A percentile compares a stretch with the other conserved stretches of the same genome.
phyloP scores from a whole-genome alignment of 305 asterid genomes.

The Plantago lanceolata region DNA sequence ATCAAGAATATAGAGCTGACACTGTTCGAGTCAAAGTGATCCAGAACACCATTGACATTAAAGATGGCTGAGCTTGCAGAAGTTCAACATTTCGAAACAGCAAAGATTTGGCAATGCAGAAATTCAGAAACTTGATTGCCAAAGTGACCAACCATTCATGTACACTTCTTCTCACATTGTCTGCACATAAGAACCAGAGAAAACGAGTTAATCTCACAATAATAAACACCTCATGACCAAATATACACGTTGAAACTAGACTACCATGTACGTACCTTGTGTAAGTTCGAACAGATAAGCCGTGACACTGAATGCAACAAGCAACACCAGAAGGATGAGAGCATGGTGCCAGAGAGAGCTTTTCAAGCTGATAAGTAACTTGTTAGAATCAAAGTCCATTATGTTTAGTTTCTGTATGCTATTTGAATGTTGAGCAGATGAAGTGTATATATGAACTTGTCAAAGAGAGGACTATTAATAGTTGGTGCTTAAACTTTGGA shows the following conservation, averaged over 20 bases:
- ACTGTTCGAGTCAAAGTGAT: conserved; percentile 1
- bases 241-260: too few relatives aligned
- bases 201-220: not conserved
- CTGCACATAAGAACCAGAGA: not conserved
- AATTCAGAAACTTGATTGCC: conserved; percentile 4
- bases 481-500: too few relatives aligned
- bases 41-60: conserved; percentile 5
- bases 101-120: conserved; percentile 5
- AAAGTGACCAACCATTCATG: not conserved
- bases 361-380: not conserved
- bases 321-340: not conserved
- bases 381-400: not conserved
- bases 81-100: not conserved
- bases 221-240: too few relatives aligned
- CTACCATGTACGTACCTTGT: not conserved
- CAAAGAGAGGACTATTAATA: too few relatives aligned
- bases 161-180: not conserved
- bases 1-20: conserved; percentile 3
- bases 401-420: not conserved
- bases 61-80: not conserved
- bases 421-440: too few relatives aligned
- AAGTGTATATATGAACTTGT: too few relatives aligned
- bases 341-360: not conserved
- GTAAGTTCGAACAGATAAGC: not conserved
- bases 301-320: not conserved